phyloP scores from a whole-genome alignment of 305 asterid genomes.

The Solanum hybrid region DNA sequence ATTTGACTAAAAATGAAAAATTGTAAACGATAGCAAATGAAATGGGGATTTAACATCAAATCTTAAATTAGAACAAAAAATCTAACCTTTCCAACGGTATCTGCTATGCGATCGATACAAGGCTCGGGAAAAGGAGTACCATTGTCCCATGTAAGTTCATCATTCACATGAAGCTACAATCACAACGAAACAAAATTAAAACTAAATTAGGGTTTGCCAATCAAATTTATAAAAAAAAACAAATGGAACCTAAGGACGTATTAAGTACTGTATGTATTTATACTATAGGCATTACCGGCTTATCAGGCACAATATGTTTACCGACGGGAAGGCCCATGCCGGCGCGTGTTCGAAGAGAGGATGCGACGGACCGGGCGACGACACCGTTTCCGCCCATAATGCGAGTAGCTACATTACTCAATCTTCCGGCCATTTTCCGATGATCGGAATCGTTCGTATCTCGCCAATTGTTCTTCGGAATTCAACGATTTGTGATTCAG shows the following conservation, averaged over 20 bases:
- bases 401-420: constrained; percentile 68
- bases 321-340: constrained; percentile 98
- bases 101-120: constrained; percentile 89
- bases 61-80: background rate
- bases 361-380: constrained; percentile 55
- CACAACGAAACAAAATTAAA: background rate
- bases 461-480: background rate
- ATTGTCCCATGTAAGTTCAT: constrained; percentile 86
- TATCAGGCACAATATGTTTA: constrained; percentile 81
- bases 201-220: constrained; percentile 1
- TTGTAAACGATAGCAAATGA: background rate
- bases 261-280: background rate
- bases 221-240: background rate
- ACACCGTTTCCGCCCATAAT: constrained; percentile 82
- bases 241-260: background rate
- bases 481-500: background rate
- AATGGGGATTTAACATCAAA: background rate
- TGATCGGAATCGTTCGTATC: background rate
- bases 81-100: constrained; percentile 81
- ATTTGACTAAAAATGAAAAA: background rate
- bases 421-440: constrained; percentile 59
- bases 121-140: constrained; percentile 93
- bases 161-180: constrained; percentile 65
- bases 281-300: constrained; percentile 37
- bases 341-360: constrained; percentile 78